Percentiles rank a stretch among this genome's conserved stretches.
Evolutionary conservation across 129 eudicot species (phyloP).

Genomic region (Scalesia atractyloides): DNA sequence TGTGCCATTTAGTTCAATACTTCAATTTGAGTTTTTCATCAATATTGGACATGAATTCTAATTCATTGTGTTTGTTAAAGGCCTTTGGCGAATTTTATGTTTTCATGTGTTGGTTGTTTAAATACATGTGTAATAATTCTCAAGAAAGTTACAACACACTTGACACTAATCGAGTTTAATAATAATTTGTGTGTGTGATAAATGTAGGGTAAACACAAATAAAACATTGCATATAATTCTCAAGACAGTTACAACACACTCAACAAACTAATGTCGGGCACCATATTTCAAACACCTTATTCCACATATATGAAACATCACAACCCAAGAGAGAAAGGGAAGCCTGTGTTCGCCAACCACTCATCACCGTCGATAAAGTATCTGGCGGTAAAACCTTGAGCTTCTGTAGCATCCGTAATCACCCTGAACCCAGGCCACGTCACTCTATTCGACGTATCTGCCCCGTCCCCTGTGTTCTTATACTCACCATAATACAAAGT

Average conservation of each 20-base stretch:
- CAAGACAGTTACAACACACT: neutral
- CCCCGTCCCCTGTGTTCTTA: conserved; percentile 62
- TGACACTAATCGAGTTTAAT: too few species aligned
- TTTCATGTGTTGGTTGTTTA: too few species aligned
- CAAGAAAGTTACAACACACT: too few species aligned
- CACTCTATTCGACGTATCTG: conserved; percentile 60
- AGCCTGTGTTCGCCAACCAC: conserved; percentile 58
- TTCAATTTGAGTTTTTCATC: too few species aligned
- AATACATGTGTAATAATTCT: too few species aligned
- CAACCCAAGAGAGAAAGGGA: conserved; percentile 66
- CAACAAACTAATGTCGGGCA: neutral
- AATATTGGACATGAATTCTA: too few species aligned
- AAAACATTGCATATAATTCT: too few species aligned
- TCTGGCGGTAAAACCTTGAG: conserved; percentile 50
- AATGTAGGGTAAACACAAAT: too few species aligned
- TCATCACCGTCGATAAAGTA: conserved; percentile 57
- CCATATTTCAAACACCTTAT: neutral
- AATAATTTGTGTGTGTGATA: too few species aligned
- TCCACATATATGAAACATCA: conserved; percentile 18
- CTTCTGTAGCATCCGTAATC: conserved; percentile 61
- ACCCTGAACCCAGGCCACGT: conserved; percentile 67
- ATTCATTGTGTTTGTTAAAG: too few species aligned
- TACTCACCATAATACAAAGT: conserved; percentile 77
- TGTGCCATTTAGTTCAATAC: too few species aligned
- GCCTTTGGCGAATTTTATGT: too few species aligned